These are phyloP conservation scores for Sindora glabra DNA, from an alignment of 306 rosid species.

Conservation along the genomic window DNA sequence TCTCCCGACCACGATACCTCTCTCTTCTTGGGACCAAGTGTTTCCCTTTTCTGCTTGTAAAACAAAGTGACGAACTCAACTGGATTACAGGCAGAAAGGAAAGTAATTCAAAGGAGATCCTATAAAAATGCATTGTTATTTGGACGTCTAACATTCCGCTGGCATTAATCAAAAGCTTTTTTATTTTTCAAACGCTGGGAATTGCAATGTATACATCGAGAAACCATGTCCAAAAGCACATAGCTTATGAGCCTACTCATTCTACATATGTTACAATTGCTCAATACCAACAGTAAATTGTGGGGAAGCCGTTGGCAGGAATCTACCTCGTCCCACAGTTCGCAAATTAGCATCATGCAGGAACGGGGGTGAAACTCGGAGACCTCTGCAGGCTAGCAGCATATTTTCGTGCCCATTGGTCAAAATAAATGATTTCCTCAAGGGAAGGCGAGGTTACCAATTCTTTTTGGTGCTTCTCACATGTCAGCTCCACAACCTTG, in stretches of 20 bases:
- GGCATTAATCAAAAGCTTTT: neutral
- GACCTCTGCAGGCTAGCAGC: slow-evolving; percentile 60
- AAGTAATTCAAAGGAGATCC: no score
- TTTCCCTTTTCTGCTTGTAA: no score
- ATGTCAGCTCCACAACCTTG: slow-evolving; percentile 89
- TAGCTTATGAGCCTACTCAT: neutral
- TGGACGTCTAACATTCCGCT: slow-evolving; percentile 2
- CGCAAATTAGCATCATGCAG: slow-evolving; percentile 35
- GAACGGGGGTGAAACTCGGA: slow-evolving; percentile 36
- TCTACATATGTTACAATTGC: slow-evolving; percentile 14
- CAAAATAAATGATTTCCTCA: slow-evolving; percentile 85
- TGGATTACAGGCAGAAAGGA: no score
- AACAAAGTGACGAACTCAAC: no score
- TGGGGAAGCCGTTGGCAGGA: slow-evolving; percentile 4
- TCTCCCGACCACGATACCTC: no score
- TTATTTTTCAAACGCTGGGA: neutral
- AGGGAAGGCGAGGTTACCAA: slow-evolving; percentile 68
- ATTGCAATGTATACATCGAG: neutral
- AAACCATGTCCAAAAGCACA: neutral
- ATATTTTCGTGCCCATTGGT: slow-evolving; percentile 77
- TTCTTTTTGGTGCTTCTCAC: slow-evolving; percentile 67
- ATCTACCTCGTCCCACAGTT: neutral
- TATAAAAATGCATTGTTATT: no score
- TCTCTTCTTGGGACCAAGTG: no score
- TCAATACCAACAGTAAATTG: slow-evolving; percentile 9